Percentiles rank a stretch among this genome's conserved stretches.
phyloP scores from a whole-genome alignment of 2,329 filamentous ascomycete genomes.

The Stylonectria norvegica region DNA sequence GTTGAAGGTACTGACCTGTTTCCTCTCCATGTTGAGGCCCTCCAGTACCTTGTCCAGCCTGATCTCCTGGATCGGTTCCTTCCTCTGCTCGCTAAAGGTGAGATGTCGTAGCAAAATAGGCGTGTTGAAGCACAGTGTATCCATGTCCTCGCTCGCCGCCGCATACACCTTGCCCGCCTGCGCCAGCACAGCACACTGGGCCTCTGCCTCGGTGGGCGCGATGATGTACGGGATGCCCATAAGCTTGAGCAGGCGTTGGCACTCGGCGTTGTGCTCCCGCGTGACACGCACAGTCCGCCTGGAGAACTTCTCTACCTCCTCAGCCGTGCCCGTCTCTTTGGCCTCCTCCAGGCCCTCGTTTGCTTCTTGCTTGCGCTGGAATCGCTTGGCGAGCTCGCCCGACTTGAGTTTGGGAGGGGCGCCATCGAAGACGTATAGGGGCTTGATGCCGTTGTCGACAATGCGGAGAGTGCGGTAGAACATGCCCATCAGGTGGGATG shows the following conservation, averaged over 20 bases:
- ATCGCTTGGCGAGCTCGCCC: slow-evolving; percentile 92
- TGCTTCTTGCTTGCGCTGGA: slow-evolving; percentile 91
- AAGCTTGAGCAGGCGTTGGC: slow-evolving; percentile 81
- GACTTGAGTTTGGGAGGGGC: slow-evolving; percentile 97
- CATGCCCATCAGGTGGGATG: slow-evolving; percentile 98
- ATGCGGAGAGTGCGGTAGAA: slow-evolving; percentile 98
- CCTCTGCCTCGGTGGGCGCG: slow-evolving; percentile 94
- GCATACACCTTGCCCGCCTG: slow-evolving; percentile 93
- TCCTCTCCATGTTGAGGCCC: slow-evolving; percentile 81
- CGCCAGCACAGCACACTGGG: slow-evolving; percentile 88
- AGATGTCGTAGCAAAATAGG: slow-evolving; percentile 89
- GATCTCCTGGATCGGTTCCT: slow-evolving; percentile 97
- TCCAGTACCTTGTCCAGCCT: slow-evolving; percentile 82
- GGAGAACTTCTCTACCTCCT: slow-evolving; percentile 98
- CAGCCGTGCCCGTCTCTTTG: slow-evolving; percentile 91
- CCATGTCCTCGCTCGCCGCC: slow-evolving; percentile 97
- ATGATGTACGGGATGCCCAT: slow-evolving; percentile 97
- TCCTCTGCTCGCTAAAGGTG: slow-evolving; percentile 95
- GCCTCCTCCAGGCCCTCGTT: slow-evolving; percentile 88
- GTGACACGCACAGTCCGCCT: slow-evolving; percentile 89
- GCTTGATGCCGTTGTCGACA: slow-evolving; percentile 98
- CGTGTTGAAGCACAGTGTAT: slow-evolving; percentile 91
- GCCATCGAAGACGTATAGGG: slow-evolving; percentile 96
- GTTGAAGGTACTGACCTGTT: slow-evolving; percentile 59
- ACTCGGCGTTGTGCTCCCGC: slow-evolving; percentile 94